Evolutionary conservation across 2,329 filamentous ascomycete genomes (phyloP).

Genomic region (Orbilia oligospora): DNA sequence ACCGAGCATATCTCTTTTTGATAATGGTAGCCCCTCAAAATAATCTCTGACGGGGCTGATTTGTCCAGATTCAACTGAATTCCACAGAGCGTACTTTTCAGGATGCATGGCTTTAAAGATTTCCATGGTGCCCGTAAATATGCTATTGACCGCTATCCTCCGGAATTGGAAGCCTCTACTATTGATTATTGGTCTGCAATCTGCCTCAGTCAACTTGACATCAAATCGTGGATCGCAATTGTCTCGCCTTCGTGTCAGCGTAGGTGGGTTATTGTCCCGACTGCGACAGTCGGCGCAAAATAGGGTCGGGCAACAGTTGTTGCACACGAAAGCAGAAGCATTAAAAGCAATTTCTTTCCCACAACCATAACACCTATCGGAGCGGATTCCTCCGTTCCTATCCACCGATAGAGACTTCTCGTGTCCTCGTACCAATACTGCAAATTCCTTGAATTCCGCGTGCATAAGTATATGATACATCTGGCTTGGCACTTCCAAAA

Average conservation of each 20-base stretch:
- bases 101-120: background rate
- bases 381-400: background rate
- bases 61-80: background rate
- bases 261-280: background rate
- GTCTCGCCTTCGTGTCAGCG: too few relatives aligned
- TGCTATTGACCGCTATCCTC: background rate
- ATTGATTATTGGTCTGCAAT: background rate
- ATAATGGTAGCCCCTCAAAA: background rate
- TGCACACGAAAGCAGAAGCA: background rate
- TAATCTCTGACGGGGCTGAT: background rate
- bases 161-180: background rate
- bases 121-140: background rate
- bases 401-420: background rate
- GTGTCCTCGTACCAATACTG: background rate
- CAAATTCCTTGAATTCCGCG: background rate
- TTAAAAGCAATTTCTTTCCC: background rate
- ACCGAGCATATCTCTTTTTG: background rate
- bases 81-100: background rate
- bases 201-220: background rate
- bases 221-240: background rate
- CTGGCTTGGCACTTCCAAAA: background rate
- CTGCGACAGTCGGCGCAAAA: background rate
- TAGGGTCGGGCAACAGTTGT: background rate
- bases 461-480: constrained; percentile 16
- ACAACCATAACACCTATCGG: background rate